Conservation (phyloP, 164 flowering plant genomes). For the Magnolia sinica region DNA sequence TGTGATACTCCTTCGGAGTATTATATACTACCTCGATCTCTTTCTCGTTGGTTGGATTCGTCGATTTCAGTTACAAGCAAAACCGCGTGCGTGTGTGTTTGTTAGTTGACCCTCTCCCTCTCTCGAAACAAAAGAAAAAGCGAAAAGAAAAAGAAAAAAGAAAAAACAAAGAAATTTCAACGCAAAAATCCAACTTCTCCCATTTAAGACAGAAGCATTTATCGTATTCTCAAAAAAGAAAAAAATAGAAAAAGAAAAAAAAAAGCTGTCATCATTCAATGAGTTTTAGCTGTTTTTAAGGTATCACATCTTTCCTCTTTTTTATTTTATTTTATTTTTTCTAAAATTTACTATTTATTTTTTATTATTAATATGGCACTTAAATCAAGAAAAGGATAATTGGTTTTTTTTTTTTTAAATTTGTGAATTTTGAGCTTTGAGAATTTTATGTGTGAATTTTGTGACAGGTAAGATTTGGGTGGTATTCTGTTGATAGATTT, state of each 20-base stretch:
- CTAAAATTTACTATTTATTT: not conserved
- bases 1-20: not conserved
- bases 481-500: not conserved
- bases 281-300: slow-evolving; percentile 8
- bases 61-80: slow-evolving; percentile 2
- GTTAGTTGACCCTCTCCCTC: slow-evolving; percentile 1
- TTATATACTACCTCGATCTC: not conserved
- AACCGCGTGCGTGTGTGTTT: slow-evolving; percentile 6
- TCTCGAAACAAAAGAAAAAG: not conserved
- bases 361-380: not conserved
- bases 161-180: not conserved
- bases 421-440: not conserved
- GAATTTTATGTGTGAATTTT: not conserved
- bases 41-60: not conserved
- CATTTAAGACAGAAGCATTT: not conserved
- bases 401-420: not conserved
- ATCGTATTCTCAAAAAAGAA: not conserved
- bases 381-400: not conserved
- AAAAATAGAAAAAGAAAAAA: not conserved
- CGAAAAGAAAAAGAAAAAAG: not conserved
- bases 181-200: not conserved
- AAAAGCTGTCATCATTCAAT: not conserved
- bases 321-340: not conserved
- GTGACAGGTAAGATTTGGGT: not conserved
- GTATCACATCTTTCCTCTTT: not conserved